Evolutionary conservation across 225 moss, liverwort and hornwort species (phyloP), one percentile per base, ranked within the genome.

Genomic region (Ulota crispa): DNA sequence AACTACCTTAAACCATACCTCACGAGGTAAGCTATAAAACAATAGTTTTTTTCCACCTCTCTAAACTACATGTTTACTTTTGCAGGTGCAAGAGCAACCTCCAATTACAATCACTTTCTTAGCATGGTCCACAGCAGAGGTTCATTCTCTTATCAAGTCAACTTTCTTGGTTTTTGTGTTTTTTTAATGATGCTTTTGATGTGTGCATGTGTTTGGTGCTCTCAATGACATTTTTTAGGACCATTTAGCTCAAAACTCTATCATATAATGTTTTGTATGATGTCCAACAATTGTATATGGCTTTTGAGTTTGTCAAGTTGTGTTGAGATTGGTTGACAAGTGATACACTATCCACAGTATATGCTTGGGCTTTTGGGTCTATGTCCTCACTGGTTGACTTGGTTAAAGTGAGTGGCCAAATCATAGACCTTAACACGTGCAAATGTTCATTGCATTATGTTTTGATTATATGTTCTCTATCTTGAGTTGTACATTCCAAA

Each of bases 381-480:
- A 13, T 94, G 92, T 83, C 95, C 94, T 71, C 85, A 39, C 43
- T 95, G 95, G 95, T 87, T 95, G 87, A 90, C 90, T 7, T 95
- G 93, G 94, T 79, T 95, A 70, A 83, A 92, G 94, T 94, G 80
- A 15, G 80, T 65, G 59, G 60, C 87, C 47, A 41, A 13, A 56
- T 54, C 47, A 15, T 19, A 64, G 23, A 66, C 37, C 1, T 42
- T 62, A 64, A 28, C 10, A 3, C 39, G 7, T 34, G 54, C 15
- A 67, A 16, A 30, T 77, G 55, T 50, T 63, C 20, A 28, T 39
- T 45, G 39, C 59, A 20, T 81, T 36, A 9, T 3, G 63, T 11
- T 77, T 37, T 20, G 2, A 69, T 56, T 45, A 24, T 47, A 0
- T 52, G 37, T 77, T 69, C 18, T 36, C 55, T 73, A 71, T 6